These are phyloP conservation scores for Phytophthora litchii DNA, from an alignment of 352 stramenopile genomes.

Conservation along the genomic window DNA sequence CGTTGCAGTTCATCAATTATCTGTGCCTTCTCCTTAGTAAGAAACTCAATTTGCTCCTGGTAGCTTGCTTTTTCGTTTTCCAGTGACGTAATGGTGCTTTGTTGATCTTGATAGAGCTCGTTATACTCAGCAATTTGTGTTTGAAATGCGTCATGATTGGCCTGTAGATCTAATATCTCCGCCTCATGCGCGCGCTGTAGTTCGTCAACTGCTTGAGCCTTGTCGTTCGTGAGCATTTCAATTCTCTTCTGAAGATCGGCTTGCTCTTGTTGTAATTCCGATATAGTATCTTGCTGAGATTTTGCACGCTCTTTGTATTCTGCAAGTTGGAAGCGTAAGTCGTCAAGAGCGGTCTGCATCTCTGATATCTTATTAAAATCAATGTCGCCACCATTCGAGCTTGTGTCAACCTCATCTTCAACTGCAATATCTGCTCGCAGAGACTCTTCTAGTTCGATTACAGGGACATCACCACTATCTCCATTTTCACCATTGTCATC, in stretches of 20 bases:
- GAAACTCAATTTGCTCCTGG: slow-evolving; percentile 6
- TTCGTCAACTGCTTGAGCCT: slow-evolving; percentile 8
- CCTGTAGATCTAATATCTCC: not conserved
- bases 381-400: slow-evolving; percentile 1
- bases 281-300: slow-evolving; percentile 24
- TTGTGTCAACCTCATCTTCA: slow-evolving; percentile 24
- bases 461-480: slow-evolving; percentile 17
- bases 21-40: slow-evolving; percentile 22
- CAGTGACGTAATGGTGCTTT: slow-evolving; percentile 20
- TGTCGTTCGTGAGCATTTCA: slow-evolving; percentile 14
- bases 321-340: slow-evolving; percentile 12
- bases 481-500: slow-evolving; percentile 10
- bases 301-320: slow-evolving; percentile 15
- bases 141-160: slow-evolving; percentile 14
- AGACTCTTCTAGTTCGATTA: slow-evolving; percentile 29
- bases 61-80: slow-evolving; percentile 15
- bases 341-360: slow-evolving; percentile 12
- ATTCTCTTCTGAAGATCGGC: slow-evolving; percentile 17
- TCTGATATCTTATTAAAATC: slow-evolving; percentile 7
- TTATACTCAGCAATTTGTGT: slow-evolving; percentile 17
- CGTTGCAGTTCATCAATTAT: slow-evolving; percentile 8
- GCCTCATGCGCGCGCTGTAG: slow-evolving; percentile 14
- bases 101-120: slow-evolving; percentile 10
- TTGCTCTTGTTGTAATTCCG: slow-evolving; percentile 17
- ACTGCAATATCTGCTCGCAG: slow-evolving; percentile 10